Evolutionary conservation across 2,329 filamentous ascomycete genomes (phyloP).

Genomic region (Colletotrichum horii): DNA sequence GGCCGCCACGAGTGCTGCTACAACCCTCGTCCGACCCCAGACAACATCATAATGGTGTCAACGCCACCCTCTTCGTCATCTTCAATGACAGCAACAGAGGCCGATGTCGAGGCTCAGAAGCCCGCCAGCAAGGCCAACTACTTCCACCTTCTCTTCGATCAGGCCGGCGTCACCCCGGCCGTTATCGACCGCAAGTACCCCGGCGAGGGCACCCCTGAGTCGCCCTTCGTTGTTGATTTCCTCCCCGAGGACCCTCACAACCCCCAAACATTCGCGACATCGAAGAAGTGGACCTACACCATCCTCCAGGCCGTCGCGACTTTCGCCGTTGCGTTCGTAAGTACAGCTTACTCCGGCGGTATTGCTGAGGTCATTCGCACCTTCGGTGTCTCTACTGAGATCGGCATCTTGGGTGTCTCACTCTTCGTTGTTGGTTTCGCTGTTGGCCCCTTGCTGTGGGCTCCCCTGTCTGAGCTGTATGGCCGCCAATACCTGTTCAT

Average conservation of each 20-base stretch:
- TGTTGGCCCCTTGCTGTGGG: slow-evolving; percentile 68
- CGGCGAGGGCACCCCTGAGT: slow-evolving; percentile 65
- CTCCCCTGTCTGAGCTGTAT: slow-evolving; percentile 67
- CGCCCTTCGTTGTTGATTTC: slow-evolving; percentile 69
- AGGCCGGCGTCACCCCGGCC: slow-evolving; percentile 60
- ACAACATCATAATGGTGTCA: slow-evolving; percentile 15
- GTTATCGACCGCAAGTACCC: slow-evolving; percentile 61
- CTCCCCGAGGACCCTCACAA: slow-evolving; percentile 68
- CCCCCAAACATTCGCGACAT: slow-evolving; percentile 59
- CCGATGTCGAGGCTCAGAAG: slow-evolving; percentile 47
- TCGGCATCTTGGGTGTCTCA: slow-evolving; percentile 51
- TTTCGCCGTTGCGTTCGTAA: slow-evolving; percentile 68
- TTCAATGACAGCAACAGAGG: slow-evolving; percentile 37
- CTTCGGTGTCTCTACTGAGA: slow-evolving; percentile 52
- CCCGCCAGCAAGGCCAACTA: slow-evolving; percentile 42
- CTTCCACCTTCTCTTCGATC: slow-evolving; percentile 61
- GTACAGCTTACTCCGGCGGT: slow-evolving; percentile 64
- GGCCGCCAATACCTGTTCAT: slow-evolving; percentile 66
- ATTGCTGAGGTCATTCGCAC: slow-evolving; percentile 54
- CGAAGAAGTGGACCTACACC: slow-evolving; percentile 68
- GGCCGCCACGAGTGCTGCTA: not conserved
- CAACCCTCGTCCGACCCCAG: not conserved
- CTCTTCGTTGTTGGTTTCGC: slow-evolving; percentile 55
- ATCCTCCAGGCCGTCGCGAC: slow-evolving; percentile 64
- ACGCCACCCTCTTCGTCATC: slow-evolving; percentile 30